Conservation (phyloP, 2,329 filamentous ascomycete genomes). For the Thielaviopsis populi region DNA sequence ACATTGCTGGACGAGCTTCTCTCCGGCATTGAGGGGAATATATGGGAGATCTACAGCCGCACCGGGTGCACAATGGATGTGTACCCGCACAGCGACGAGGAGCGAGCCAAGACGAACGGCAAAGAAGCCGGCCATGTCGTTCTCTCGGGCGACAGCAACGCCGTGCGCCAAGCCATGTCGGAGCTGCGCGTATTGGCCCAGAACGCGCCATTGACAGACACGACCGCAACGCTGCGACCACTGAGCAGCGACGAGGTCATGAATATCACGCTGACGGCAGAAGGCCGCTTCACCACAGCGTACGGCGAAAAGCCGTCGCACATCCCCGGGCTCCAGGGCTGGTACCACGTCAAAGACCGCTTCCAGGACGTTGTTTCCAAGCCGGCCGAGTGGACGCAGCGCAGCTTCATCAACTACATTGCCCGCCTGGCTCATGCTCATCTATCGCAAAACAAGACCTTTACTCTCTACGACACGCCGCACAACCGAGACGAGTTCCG, state of each 20-base stretch:
- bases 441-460: constrained; percentile 24
- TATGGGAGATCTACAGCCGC: constrained; percentile 23
- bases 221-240: constrained; percentile 16
- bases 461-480: constrained; percentile 25
- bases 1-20: constrained; percentile 21
- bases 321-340: constrained; percentile 23
- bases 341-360: not conserved
- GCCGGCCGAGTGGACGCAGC: constrained; percentile 29
- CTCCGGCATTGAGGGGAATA: constrained; percentile 18
- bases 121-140: constrained; percentile 20
- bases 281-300: constrained; percentile 15
- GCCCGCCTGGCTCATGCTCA: constrained; percentile 27
- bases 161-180: constrained; percentile 22
- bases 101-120: not conserved
- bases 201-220: constrained; percentile 25
- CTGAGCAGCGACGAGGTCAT: not conserved
- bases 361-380: constrained; percentile 26
- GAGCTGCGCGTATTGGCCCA: constrained; percentile 17
- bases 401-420: constrained; percentile 31
- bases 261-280: not conserved
- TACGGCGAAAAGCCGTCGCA: constrained; percentile 4
- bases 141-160: constrained; percentile 24
- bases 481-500: constrained; percentile 27
- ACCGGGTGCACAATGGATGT: constrained; percentile 20
- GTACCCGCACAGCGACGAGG: constrained; percentile 4